These are phyloP conservation scores for Paramecium sexaurelia DNA, from an alignment of 73 alveolate genomes.

Conservation along the genomic window DNA sequence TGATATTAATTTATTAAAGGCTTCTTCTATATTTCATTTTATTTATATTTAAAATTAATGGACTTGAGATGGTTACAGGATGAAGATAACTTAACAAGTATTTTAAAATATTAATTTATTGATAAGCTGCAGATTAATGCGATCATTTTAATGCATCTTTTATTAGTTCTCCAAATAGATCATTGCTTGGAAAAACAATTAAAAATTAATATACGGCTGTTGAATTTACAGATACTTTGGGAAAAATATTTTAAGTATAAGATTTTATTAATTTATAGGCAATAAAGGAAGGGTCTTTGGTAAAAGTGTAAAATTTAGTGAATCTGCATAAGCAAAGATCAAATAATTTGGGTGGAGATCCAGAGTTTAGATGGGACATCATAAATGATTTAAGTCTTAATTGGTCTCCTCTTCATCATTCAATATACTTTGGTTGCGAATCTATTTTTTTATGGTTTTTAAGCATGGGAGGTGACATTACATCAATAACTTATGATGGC, in stretches of 20 bases:
- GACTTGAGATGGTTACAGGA: neutral
- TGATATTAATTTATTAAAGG: neutral
- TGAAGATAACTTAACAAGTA: neutral
- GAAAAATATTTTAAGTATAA: neutral
- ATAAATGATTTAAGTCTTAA: constrained; percentile 24
- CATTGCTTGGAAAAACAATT: neutral
- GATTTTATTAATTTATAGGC: neutral
- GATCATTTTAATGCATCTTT: constrained; percentile 27
- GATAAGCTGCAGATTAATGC: constrained; percentile 31
- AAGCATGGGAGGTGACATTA: constrained; percentile 25
- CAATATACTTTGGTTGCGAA: neutral
- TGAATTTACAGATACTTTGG: neutral
- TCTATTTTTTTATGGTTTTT: constrained; percentile 38
- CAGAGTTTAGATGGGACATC: constrained; percentile 32
- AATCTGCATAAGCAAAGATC: neutral
- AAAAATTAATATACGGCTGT: neutral
- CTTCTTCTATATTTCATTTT: neutral
- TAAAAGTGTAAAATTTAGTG: neutral
- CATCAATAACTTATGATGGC: constrained; percentile 16
- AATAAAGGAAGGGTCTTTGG: neutral
- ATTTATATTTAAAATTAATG: neutral
- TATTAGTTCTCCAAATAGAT: neutral
- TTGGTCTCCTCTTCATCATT: constrained; percentile 30
- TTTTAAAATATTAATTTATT: neutral
- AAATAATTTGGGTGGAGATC: constrained; percentile 24